Evolutionary conservation across 345 rosid genomes (phyloP).

Genomic region (Luvunga scandens): DNA sequence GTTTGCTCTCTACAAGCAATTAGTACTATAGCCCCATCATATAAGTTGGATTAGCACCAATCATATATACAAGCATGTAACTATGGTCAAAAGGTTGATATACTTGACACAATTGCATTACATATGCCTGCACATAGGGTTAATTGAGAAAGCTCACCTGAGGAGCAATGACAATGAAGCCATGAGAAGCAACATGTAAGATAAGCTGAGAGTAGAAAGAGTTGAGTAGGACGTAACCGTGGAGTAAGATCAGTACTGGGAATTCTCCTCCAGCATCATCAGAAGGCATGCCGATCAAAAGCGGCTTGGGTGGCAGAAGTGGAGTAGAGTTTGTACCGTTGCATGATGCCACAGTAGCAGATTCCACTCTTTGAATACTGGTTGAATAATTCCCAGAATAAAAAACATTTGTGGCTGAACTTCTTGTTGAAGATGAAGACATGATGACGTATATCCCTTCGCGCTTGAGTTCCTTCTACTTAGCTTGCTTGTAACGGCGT

Average conservation of each 20-base stretch:
- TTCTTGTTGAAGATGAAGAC: slow-evolving; percentile 10
- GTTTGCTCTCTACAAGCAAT: not conserved
- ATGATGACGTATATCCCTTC: not conserved
- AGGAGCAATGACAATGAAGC: slow-evolving; percentile 86
- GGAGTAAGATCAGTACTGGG: slow-evolving; percentile 74
- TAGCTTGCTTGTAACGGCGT: no score
- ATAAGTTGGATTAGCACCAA: not conserved
- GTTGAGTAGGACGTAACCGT: slow-evolving; percentile 77
- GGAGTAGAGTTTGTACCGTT: slow-evolving; percentile 19
- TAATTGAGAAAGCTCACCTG: slow-evolving; percentile 39
- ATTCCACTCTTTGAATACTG: slow-evolving; percentile 33
- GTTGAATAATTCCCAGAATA: slow-evolving; percentile 44
- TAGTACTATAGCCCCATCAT: not conserved
- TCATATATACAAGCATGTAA: not conserved
- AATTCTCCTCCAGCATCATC: slow-evolving; percentile 53
- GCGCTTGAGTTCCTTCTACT: not conserved
- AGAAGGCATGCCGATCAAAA: slow-evolving; percentile 60
- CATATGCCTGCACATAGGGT: no score
- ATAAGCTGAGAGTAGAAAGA: slow-evolving; percentile 86
- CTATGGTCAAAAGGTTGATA: no score
- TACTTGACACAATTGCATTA: no score
- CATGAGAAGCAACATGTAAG: slow-evolving; percentile 84
- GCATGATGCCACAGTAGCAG: slow-evolving; percentile 8
- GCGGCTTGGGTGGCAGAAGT: slow-evolving; percentile 59
- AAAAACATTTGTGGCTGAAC: slow-evolving; percentile 36